These are phyloP conservation scores for Trichoderma sp. DNA, from an alignment of 2,329 filamentous ascomycete species.

Conservation along the genomic window DNA sequence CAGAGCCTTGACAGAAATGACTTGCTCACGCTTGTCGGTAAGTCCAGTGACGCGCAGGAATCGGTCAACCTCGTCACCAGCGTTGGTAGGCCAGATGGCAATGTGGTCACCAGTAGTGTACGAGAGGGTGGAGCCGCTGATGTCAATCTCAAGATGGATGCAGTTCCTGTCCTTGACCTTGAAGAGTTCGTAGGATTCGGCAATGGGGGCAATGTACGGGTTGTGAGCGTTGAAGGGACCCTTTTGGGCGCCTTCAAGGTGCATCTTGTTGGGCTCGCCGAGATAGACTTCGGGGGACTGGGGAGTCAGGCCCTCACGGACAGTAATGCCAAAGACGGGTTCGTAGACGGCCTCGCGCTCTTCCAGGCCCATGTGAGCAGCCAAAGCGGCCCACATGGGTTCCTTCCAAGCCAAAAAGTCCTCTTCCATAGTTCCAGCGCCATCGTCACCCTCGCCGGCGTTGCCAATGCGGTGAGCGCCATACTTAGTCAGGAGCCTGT, in stretches of 20 bases:
- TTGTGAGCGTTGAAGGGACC: slow-evolving; percentile 96
- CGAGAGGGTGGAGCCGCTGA: slow-evolving; percentile 81
- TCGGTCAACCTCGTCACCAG: slow-evolving; percentile 86
- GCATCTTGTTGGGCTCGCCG: slow-evolving; percentile 94
- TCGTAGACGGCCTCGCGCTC: slow-evolving; percentile 97
- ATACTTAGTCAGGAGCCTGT: slow-evolving; percentile 75
- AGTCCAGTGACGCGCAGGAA: slow-evolving; percentile 80
- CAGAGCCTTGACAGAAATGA: slow-evolving; percentile 85
- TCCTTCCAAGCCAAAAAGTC: slow-evolving; percentile 99
- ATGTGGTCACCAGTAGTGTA: slow-evolving; percentile 98
- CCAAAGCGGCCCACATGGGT: slow-evolving; percentile 90
- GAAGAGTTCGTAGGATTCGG: slow-evolving; percentile 88
- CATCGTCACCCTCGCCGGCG: slow-evolving; percentile 94
- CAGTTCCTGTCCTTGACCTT: slow-evolving; percentile 88
- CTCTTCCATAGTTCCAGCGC: slow-evolving; percentile 98
- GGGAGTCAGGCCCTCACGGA: slow-evolving; percentile 69
- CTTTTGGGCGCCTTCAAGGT: slow-evolving; percentile 79
- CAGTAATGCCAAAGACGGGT: slow-evolving; percentile 79
- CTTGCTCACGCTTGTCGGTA: slow-evolving; percentile 70
- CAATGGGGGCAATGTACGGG: slow-evolving; percentile 92
- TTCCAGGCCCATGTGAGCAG: slow-evolving; percentile 80
- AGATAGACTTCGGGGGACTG: slow-evolving; percentile 85
- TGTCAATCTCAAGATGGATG: slow-evolving; percentile 91
- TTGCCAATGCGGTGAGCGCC: slow-evolving; percentile 82
- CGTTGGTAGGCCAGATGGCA: slow-evolving; percentile 94